Conservation (phyloP, 1,284 basidiomycete genomes). For the Ustilago crameri region DNA sequence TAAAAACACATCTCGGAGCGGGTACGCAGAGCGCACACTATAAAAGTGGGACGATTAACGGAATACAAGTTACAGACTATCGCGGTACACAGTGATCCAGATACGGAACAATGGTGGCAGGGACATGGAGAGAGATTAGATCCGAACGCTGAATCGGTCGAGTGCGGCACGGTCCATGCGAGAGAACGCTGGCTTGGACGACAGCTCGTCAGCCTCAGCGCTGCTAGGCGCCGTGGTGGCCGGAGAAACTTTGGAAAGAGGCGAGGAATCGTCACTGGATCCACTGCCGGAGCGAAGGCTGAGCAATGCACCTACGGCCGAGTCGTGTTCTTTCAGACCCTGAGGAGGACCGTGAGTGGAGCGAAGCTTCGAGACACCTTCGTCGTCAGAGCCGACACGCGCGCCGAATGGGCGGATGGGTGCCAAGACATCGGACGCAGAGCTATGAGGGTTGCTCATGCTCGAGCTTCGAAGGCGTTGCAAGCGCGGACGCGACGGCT, state of each 20-base stretch:
- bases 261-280: slow-evolving; percentile 29
- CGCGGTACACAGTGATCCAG: neutral
- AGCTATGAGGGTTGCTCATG: slow-evolving; percentile 22
- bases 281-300: slow-evolving; percentile 44
- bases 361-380: slow-evolving; percentile 37
- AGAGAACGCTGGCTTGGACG: slow-evolving; percentile 26
- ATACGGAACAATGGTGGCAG: neutral
- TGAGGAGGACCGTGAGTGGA: slow-evolving; percentile 22
- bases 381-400: slow-evolving; percentile 39
- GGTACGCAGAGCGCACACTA: too few relatives aligned
- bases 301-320: slow-evolving; percentile 46
- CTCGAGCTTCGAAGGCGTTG: slow-evolving; percentile 48
- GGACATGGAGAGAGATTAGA: slow-evolving; percentile 8
- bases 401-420: slow-evolving; percentile 26
- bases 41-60: too few relatives aligned
- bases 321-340: slow-evolving; percentile 34
- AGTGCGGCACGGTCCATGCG: slow-evolving; percentile 42
- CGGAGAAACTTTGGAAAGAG: slow-evolving; percentile 7
- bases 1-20: too few relatives aligned
- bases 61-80: neutral
- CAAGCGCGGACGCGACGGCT: slow-evolving; percentile 22
- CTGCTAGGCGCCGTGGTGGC: slow-evolving; percentile 21
- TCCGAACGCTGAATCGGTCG: slow-evolving; percentile 42
- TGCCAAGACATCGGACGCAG: slow-evolving; percentile 20
- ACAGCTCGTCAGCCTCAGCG: slow-evolving; percentile 11